Evolutionary conservation across 2,329 filamentous ascomycete genomes (phyloP).

Genomic region (Sclerotinia sclerotiorum): DNA sequence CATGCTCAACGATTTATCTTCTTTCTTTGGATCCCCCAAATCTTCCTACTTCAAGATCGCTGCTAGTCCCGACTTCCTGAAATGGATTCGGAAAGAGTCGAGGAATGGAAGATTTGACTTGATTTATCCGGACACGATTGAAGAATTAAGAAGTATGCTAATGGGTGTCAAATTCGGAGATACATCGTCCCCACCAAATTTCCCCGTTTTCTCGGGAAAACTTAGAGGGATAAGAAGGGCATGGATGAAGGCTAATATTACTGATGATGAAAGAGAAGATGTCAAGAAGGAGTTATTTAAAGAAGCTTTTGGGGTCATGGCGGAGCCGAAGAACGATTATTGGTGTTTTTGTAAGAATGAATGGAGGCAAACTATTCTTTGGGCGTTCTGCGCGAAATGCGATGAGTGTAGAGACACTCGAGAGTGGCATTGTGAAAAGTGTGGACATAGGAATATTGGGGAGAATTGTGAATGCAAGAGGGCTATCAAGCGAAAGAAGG

Average conservation of each 20-base stretch:
- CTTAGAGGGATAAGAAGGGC: background rate
- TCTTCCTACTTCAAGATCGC: background rate
- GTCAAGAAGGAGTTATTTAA: conserved; percentile 1
- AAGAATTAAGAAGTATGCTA: conserved; percentile 16
- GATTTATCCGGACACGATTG: background rate
- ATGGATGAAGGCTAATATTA: background rate
- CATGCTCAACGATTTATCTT: conserved; percentile 14
- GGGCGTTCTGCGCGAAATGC: conserved; percentile 3
- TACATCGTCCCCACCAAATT: background rate
- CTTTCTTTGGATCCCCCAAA: background rate
- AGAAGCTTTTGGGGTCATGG: conserved; percentile 1
- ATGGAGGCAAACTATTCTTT: background rate
- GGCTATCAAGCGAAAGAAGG: too few relatives aligned
- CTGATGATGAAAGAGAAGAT: background rate
- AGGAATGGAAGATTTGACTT: conserved; percentile 15
- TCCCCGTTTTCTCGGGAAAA: background rate
- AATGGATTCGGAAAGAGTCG: conserved; percentile 17
- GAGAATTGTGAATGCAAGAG: background rate
- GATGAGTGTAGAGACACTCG: conserved; percentile 3
- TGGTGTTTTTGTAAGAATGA: conserved; percentile 14
- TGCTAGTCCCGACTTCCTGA: conserved; percentile 11
- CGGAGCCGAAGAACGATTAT: background rate
- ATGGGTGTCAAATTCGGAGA: background rate
- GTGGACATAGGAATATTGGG: background rate
- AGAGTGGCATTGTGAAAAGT: conserved; percentile 7